Evolutionary conservation across 345 rosid species (phyloP).

Genomic region (Barbarea vulgaris): DNA sequence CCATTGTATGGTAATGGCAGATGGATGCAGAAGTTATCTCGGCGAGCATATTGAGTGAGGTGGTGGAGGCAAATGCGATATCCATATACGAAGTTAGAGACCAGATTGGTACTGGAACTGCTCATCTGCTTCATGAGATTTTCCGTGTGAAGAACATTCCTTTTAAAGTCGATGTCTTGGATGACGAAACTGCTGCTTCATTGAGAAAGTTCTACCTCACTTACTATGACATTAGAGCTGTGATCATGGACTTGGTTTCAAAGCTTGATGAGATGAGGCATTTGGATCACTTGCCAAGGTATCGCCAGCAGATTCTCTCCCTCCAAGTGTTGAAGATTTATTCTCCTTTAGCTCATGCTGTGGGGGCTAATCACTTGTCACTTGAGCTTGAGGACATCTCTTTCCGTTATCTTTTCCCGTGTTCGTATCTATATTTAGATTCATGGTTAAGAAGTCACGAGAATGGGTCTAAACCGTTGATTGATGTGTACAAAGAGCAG

Average conservation of each 20-base stretch:
- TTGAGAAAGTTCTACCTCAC: conserved; percentile 84
- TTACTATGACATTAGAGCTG: conserved; percentile 85
- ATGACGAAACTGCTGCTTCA: conserved; percentile 77
- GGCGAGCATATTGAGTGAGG: conserved; percentile 72
- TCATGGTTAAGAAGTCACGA: conserved; percentile 78
- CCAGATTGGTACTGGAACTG: conserved; percentile 71
- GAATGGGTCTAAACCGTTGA: conserved; percentile 62
- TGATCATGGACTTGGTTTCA: conserved; percentile 69
- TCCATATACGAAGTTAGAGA: conserved; percentile 66
- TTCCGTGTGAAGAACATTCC: conserved; percentile 71
- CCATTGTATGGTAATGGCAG: conserved; percentile 43
- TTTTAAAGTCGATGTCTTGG: conserved; percentile 64
- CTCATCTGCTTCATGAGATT: conserved; percentile 84
- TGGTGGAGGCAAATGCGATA: conserved; percentile 63
- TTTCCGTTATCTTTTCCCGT: conserved; percentile 76
- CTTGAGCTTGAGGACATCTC: conserved; percentile 92
- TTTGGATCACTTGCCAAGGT: conserved; percentile 74
- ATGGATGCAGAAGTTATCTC: conserved; percentile 99
- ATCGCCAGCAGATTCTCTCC: conserved; percentile 68
- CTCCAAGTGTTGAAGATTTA: conserved; percentile 81
- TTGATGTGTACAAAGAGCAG: conserved; percentile 65
- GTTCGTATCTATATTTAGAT: conserved; percentile 76
- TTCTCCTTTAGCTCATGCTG: conserved; percentile 88
- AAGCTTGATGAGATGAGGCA: conserved; percentile 92
- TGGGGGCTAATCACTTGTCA: conserved; percentile 64